Conservation (phyloP, 768 basidiomycete species). For the Neoboletus magnificus region DNA sequence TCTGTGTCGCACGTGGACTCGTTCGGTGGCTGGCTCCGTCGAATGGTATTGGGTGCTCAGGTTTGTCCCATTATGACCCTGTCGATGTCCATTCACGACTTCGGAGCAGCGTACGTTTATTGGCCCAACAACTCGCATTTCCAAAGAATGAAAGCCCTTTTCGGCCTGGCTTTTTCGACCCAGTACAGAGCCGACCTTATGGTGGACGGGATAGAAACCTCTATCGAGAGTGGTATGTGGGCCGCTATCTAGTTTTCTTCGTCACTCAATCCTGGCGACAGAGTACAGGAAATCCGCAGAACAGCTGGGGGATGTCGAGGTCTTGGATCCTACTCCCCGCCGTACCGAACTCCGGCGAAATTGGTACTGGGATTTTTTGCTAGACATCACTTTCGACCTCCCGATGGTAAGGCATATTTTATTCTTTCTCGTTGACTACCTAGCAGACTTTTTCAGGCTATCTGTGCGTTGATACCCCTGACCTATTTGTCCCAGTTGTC, state of each 20-base stretch:
- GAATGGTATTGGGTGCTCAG: conserved; percentile 35
- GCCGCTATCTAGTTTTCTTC: not conserved
- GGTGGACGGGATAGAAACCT: conserved; percentile 36
- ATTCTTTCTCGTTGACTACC: not conserved
- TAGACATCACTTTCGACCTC: conserved; percentile 30
- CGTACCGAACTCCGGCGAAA: conserved; percentile 6
- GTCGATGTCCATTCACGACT: not conserved
- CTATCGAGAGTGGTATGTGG: conserved; percentile 31
- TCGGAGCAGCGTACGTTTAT: conserved; percentile 37
- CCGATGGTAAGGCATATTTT: conserved; percentile 30
- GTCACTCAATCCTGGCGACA: conserved; percentile 11
- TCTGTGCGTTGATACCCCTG: conserved; percentile 23
- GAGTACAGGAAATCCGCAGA: conserved; percentile 37
- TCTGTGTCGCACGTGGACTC: conserved; percentile 29
- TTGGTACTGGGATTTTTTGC: conserved; percentile 39
- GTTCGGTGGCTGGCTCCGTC: conserved; percentile 33
- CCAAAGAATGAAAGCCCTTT: conserved; percentile 37
- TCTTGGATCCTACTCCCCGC: conserved; percentile 28
- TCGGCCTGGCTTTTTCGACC: conserved; percentile 37
- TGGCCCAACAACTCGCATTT: conserved; percentile 38
- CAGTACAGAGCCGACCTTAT: conserved; percentile 34
- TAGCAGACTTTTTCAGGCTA: conserved; percentile 14
- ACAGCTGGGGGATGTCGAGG: conserved; percentile 28
- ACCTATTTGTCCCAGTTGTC: conserved; percentile 27
- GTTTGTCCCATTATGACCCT: conserved; percentile 22